Conservation (phyloP, 2,329 filamentous ascomycete species). For the Nakataea oryzae region DNA sequence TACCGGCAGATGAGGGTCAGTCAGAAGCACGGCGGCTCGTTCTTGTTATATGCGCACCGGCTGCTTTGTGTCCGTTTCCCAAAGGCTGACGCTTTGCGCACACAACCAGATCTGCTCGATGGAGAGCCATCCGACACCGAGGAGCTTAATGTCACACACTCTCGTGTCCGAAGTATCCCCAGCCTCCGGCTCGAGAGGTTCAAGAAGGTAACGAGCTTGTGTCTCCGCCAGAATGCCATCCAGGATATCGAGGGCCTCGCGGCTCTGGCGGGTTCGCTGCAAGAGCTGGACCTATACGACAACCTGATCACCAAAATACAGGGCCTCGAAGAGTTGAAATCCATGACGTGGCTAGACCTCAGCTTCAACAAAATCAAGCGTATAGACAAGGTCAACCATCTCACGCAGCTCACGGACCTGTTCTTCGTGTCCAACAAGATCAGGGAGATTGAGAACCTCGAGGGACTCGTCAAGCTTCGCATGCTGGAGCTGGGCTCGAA, state of each 20-base stretch:
- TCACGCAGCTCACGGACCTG: constrained; percentile 69
- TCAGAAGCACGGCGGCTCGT: constrained; percentile 3
- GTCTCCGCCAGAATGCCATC: constrained; percentile 88
- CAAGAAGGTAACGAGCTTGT: constrained; percentile 62
- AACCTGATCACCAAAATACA: constrained; percentile 84
- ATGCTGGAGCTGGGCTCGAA: constrained; percentile 91
- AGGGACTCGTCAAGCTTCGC: constrained; percentile 61
- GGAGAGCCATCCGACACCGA: constrained; percentile 50
- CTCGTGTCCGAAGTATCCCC: constrained; percentile 67
- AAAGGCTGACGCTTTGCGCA: constrained; percentile 1
- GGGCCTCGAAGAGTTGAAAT: constrained; percentile 66
- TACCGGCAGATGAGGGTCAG: constrained; percentile 71
- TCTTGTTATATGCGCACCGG: neutral
- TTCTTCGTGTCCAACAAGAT: constrained; percentile 97
- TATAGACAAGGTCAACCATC: constrained; percentile 76
- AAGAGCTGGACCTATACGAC: constrained; percentile 91
- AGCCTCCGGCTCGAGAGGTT: constrained; percentile 79
- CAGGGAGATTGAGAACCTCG: constrained; percentile 72
- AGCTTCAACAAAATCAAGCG: constrained; percentile 99
- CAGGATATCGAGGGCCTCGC: constrained; percentile 67
- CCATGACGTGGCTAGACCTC: constrained; percentile 73
- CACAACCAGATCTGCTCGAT: constrained; percentile 44
- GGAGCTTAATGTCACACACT: constrained; percentile 86
- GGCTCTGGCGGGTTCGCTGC: constrained; percentile 52
- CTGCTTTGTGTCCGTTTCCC: neutral